Evolutionary conservation across 129 eudicot species (phyloP).

Genomic region (Heracleum sosnowskyi): DNA sequence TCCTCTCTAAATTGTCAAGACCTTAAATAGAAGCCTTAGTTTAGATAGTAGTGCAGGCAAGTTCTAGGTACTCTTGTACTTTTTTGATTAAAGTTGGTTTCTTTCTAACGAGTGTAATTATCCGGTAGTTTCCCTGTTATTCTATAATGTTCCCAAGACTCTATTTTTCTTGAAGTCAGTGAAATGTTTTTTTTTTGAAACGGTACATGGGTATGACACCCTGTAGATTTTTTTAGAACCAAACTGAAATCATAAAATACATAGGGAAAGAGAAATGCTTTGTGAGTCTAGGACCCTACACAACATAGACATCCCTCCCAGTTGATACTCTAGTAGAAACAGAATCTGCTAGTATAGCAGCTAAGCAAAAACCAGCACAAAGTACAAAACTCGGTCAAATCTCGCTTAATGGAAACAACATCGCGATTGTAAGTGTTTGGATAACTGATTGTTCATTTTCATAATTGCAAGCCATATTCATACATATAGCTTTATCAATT

Average conservation of each 20-base stretch:
- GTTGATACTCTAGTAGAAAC: not conserved
- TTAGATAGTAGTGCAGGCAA: not conserved
- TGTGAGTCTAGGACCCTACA: not conserved
- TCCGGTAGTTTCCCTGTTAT: not conserved
- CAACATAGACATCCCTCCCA: not conserved
- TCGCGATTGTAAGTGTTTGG: slow-evolving; percentile 81
- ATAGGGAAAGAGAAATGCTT: not conserved
- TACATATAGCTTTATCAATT: no score
- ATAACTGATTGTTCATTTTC: not conserved
- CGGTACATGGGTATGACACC: not conserved
- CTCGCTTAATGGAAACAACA: slow-evolving; percentile 85
- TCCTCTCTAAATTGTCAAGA: not conserved
- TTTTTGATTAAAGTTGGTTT: not conserved
- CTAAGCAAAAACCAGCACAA: not conserved
- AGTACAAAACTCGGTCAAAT: slow-evolving; percentile 54
- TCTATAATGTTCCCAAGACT: not conserved
- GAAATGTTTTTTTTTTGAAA: not conserved
- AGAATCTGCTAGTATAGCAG: not conserved
- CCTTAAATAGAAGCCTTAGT: not conserved
- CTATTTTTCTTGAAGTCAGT: not conserved
- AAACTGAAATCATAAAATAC: not conserved
- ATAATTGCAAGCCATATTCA: no score
- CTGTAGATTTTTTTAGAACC: no score
- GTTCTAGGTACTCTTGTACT: not conserved
- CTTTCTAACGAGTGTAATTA: not conserved